Base-by-base conservation (phyloP, 805 yeast species). In the Candida khao-thaluensis region DNA sequence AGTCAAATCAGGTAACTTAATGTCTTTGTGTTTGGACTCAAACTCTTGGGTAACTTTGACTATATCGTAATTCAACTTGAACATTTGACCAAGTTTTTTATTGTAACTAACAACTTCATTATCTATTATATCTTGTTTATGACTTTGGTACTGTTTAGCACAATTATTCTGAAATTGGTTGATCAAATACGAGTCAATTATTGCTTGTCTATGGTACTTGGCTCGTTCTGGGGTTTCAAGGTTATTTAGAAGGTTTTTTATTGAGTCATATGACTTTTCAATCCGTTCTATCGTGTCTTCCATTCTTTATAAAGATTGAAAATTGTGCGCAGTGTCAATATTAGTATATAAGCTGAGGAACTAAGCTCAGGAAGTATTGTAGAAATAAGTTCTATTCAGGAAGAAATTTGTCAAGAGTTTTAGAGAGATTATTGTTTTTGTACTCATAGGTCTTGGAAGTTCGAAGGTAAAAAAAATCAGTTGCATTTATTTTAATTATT, bases 151-250 rank as follows among this genome's bases (percentile, higher is more conserved):
- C 63, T 63, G 60, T 15, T 49, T 53, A 44, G 61, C 58, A 47
- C 52, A 60, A 5, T 50, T 52, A 31, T 52, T 49, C 30, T 64
- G 68, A 32, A 60, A 51, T 41, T 52, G 55, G 43, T 53, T 64
- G 29, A 63, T 56, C 17, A 52, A 38, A 42, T 62, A 64, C 17
- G 72, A 66, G 39, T 66, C 72, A 12, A 66, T 46, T 2, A 65
- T 47, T 28, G 51, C 52, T 27, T 50, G 42, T 40, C 48, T 54
- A 34, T 50, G 49, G 7, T 14, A 16, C 17, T 8, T 23, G 41
- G 23, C 29, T 40, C 15, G 33, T 35, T 33, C 30, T 24, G 28
- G 17, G 4, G 29, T 10, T 5, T 24, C 22, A 10, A 23, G 21
- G 22, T 24, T 33, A 25, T 22, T 21, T 21, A 26, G 30, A 8